Evolutionary conservation across 2,329 filamentous ascomycete species (phyloP), one percentile per base, ranked within the genome.

Genomic region (Podosphaera fusca): DNA sequence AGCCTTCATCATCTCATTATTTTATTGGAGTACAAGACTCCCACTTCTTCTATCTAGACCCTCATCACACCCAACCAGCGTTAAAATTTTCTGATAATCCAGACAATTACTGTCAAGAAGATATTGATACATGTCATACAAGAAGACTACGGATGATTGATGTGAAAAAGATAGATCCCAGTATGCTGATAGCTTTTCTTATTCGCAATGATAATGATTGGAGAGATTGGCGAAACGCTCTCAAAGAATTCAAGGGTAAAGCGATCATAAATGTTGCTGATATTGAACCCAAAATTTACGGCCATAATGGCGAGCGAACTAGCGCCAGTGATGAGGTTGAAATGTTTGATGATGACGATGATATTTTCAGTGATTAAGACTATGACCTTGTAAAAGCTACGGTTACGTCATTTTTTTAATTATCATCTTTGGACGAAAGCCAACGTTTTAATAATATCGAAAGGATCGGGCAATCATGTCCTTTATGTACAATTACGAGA

Each of bases 171-270:
- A 92, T 98, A 86, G 92, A 98, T 65, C 92, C 92, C 0, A 95
- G 88, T 66, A 98, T 98, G 92, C 72, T 98, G 47, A 86, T 98
- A 61, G 90, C 87, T 3, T 96, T 96, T 65, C 71, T 98, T 40
- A 88, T 98, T 60, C 78, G 76, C 46, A 80, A 85, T 58, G 82
- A 90, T 63, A 76, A 82, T 49, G 92, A 98, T 62, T 96, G 90
- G 84, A 71, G 76, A 45, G 77, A 80, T 56, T 96, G 89, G 89
- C 84, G 86, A 65, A 74, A 78, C 58, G 77, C 80, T n/a, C 76
- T 94, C 2, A 80, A 80, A 62, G 79, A 84, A 63, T 80, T 85
- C 7, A 80, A 85, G 63, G 85, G 86, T 30, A 95, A 94, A 68
- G 75, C 81, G 5, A 86, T 98, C 56, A 84, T 96, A 54, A 86